Percentiles rank a stretch among this genome's conserved stretches.
Evolutionary conservation across 148 eudicot genomes (phyloP).

Genomic region (Camellia lanceoleosa): DNA sequence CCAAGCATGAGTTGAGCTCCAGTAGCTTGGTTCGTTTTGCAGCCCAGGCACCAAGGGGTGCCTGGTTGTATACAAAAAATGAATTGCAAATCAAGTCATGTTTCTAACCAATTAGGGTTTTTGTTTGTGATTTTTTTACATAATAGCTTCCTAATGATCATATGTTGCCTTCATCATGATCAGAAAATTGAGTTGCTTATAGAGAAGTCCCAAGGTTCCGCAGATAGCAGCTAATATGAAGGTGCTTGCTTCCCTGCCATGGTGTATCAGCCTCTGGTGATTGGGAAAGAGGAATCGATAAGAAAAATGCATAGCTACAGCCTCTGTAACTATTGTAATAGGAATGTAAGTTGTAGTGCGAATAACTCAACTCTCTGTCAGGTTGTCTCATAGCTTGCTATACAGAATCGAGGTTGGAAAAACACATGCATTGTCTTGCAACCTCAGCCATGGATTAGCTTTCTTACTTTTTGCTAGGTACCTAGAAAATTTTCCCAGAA

Average conservation of each 20-base stretch:
- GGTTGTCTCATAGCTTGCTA: not conserved
- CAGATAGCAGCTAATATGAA: conserved; percentile 15
- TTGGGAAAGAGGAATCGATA: not conserved
- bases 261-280: not conserved
- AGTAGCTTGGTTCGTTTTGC: too few species aligned
- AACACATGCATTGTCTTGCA: not conserved
- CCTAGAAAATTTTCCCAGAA: too few species aligned
- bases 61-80: too few species aligned
- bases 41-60: too few species aligned
- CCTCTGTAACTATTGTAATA: not conserved
- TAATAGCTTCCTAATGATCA: not conserved
- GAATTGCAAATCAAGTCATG: too few species aligned
- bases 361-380: not conserved
- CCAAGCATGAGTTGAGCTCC: too few species aligned
- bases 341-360: not conserved
- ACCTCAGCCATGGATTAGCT: not conserved
- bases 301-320: not conserved
- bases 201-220: conserved; percentile 39
- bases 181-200: conserved; percentile 78
- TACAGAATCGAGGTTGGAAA: not conserved
- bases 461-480: too few species aligned
- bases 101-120: not conserved
- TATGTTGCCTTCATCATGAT: conserved; percentile 16
- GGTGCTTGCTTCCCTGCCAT: not conserved
- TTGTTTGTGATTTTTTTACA: not conserved